Evolutionary conservation across 202 grass and related monocot genomes (phyloP), one percentile per base, ranked within the genome.

Genomic region (Eragrostis tef): DNA sequence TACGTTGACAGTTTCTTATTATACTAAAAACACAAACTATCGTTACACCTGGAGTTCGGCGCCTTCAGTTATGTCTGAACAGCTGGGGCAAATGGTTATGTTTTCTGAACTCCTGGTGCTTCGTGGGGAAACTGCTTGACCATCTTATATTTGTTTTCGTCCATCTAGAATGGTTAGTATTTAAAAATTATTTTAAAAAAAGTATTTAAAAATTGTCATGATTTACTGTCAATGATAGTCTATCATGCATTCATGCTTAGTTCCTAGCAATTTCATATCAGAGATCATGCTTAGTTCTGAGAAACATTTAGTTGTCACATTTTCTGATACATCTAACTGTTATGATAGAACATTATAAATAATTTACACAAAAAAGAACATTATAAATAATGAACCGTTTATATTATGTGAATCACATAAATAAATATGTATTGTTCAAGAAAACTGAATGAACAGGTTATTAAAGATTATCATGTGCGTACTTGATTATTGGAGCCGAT

Each of bases 321-420:
- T 80, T 12, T 70, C 10, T 46, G n/a, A 2, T 70, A 68, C 29
- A 45, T 34, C 43, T 58, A 34, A 79, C 77, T 79, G 22, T 68
- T 26, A 67, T 8, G 53, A 3, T 11, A 53, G 47, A 11, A 6
- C 20, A 44, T 63, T 79, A 19, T 34, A 34, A 34, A 34, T 34
- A 34, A 34, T 69, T n/a, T n/a, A n/a, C n/a, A n/a, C n/a, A n/a
- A n/a, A n/a, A n/a, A n/a, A n/a, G n/a, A n/a, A n/a, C n/a, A n/a
- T n/a, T 31, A 31, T 31, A 21, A 73, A 11, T 29, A 11, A 16
- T 46, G 58, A 16, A 85, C 62, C 42, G 48, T 26, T 27, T 49
- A 67, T 36, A 45, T 69, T 42, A 15, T 60, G 11, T 11, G 11
- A 34, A 64, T 57, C 8, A 12, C 21, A 73, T 73, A 12, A 42